These are phyloP conservation scores for Stereum hirsutum DNA, from an alignment of 1,284 basidiomycete species.

Conservation along the genomic window DNA sequence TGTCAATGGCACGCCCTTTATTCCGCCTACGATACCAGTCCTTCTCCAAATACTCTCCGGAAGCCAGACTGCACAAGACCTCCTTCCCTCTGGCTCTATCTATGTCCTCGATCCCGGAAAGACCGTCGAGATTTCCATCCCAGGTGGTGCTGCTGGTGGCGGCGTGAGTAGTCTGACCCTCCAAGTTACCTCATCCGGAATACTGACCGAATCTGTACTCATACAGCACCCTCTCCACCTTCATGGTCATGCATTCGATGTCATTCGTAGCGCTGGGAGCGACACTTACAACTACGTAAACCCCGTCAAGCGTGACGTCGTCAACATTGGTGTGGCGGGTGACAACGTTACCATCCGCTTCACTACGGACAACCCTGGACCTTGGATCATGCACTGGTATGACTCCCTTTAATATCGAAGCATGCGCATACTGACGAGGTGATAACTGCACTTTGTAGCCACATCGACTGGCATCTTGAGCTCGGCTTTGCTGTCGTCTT, in stretches of 20 bases:
- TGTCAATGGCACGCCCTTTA: slow-evolving; percentile 19
- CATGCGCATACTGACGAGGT: not conserved
- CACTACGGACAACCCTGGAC: slow-evolving; percentile 34
- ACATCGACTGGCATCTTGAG: slow-evolving; percentile 5
- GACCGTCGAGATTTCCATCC: slow-evolving; percentile 26
- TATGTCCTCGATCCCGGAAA: slow-evolving; percentile 19
- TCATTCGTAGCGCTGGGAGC: slow-evolving; percentile 17
- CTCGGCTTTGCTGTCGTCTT: slow-evolving; percentile 4
- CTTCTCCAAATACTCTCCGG: slow-evolving; percentile 29
- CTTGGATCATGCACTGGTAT: slow-evolving; percentile 22
- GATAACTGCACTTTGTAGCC: not conserved
- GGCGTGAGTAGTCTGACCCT: slow-evolving; percentile 14
- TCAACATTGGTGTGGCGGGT: slow-evolving; percentile 14
- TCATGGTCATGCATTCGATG: slow-evolving; percentile 18
- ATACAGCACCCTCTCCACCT: not conserved
- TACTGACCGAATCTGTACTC: not conserved
- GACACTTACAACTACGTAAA: slow-evolving; percentile 27
- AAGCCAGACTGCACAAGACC: slow-evolving; percentile 16
- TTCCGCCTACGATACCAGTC: slow-evolving; percentile 20
- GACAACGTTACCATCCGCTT: slow-evolving; percentile 22
- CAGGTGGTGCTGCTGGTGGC: slow-evolving; percentile 17
- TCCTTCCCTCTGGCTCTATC: slow-evolving; percentile 22
- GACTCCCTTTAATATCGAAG: no score
- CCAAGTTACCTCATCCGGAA: not conserved
- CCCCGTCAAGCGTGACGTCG: slow-evolving; percentile 22